phyloP scores from a whole-genome alignment of 257 asterid species.

The Solanum pennellii region DNA sequence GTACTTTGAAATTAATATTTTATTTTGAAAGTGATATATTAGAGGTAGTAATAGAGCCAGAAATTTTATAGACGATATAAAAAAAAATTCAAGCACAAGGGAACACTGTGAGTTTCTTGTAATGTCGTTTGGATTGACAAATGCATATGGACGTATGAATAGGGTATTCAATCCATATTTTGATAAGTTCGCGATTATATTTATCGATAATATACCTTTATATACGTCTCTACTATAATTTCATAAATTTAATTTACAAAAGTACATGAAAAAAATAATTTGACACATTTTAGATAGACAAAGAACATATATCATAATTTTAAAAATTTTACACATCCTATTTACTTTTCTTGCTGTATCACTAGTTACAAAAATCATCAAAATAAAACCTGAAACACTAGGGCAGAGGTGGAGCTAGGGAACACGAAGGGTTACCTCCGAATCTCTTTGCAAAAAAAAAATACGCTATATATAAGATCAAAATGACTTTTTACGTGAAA shows the following conservation, averaged over 20 bases:
- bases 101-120: background rate
- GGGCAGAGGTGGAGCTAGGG: background rate
- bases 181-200: background rate
- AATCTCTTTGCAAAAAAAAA: background rate
- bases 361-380: background rate
- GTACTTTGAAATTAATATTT: no score
- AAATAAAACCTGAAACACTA: background rate
- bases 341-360: background rate
- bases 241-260: background rate
- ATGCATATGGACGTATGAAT: background rate
- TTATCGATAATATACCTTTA: background rate
- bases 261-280: background rate
- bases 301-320: background rate
- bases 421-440: background rate
- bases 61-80: no score
- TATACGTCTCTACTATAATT: background rate
- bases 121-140: background rate
- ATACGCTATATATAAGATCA: background rate
- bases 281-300: background rate
- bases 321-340: background rate
- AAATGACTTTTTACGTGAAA: background rate
- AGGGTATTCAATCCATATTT: background rate
- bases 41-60: fast-evolving
- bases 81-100: background rate
- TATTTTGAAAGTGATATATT: background rate